Percentiles rank a stretch among this genome's conserved stretches.
phyloP scores from a whole-genome alignment of 2,329 filamentous ascomycete species.

The Nemania serpens region DNA sequence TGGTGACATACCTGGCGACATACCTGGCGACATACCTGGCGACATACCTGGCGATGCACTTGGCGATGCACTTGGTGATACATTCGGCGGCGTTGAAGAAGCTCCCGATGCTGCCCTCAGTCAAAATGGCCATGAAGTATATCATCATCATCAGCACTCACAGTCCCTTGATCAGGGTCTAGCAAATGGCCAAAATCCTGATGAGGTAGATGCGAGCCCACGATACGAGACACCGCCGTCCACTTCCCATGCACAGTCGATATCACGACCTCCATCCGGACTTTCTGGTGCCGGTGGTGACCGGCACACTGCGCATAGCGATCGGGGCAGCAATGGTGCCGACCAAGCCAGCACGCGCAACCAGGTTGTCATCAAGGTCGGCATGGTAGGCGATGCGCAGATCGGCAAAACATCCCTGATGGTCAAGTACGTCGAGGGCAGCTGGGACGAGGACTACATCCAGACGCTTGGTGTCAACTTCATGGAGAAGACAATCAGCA shows the following conservation, averaged over 20 bases:
- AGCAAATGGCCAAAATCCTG: conserved; percentile 38
- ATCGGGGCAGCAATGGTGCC: conserved; percentile 49
- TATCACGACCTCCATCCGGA: conserved; percentile 61
- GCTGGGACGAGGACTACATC: conserved; percentile 99
- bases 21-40: conserved; percentile 46
- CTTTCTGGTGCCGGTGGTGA: conserved; percentile 51
- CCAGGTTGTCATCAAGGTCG: conserved; percentile 96
- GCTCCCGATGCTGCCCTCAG: neutral
- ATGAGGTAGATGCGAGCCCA: conserved; percentile 48
- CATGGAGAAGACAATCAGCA: conserved; percentile 99
- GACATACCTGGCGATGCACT: conserved; percentile 27
- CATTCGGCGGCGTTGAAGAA: conserved; percentile 38
- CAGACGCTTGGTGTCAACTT: conserved; percentile 99
- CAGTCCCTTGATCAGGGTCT: conserved; percentile 57
- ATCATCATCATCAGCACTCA: conserved; percentile 51
- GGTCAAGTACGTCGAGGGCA: conserved; percentile 99
- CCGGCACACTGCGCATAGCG: conserved; percentile 48
- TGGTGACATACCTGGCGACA: neutral
- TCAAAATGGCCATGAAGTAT: conserved; percentile 36
- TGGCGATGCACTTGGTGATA: conserved; percentile 49
- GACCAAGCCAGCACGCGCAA: conserved; percentile 58
- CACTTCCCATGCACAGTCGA: conserved; percentile 45
- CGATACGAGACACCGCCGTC: conserved; percentile 55
- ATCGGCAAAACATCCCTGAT: conserved; percentile 99
- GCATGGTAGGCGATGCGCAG: conserved; percentile 98